Percentiles rank a stretch among this genome's conserved stretches.
Evolutionary conservation across 2,329 filamentous ascomycete species (phyloP).

Genomic region (Paradendryphiella salina): DNA sequence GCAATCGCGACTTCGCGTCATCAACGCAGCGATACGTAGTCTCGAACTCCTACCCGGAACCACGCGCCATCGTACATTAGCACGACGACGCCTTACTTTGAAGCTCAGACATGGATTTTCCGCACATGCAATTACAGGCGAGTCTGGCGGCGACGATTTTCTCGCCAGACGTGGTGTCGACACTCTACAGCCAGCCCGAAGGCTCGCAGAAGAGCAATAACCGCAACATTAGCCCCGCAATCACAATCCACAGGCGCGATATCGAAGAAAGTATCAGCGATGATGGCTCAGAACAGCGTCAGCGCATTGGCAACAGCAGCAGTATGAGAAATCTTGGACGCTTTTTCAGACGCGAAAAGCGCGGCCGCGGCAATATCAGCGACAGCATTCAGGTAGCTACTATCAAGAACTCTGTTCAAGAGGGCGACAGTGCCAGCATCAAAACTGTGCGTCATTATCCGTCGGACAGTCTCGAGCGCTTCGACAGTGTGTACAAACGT

Average conservation of each 20-base stretch:
- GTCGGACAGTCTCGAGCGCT: not conserved
- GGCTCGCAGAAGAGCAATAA: not conserved
- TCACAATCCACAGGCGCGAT: not conserved
- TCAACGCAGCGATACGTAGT: not conserved
- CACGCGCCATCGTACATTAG: not conserved
- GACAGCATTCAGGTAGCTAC: not conserved
- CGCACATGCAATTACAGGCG: constrained; percentile 5
- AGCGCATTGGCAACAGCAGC: not conserved
- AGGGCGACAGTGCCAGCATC: not conserved
- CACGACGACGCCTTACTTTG: not conserved
- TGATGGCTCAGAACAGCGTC: not conserved
- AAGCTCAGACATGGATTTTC: constrained; percentile 8
- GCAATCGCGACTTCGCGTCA: not conserved
- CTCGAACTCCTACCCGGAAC: not conserved
- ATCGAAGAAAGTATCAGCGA: not conserved
- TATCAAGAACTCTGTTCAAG: not conserved
- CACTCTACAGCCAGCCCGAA: not conserved
- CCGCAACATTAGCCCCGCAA: not conserved
- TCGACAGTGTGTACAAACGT: not conserved
- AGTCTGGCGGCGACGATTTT: constrained; percentile 5
- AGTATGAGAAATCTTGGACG: constrained; percentile 5
- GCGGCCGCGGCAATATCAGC: not conserved
- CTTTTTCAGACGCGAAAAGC: constrained; percentile 1
- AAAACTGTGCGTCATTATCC: not conserved
- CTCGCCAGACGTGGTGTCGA: constrained; percentile 1